These are phyloP conservation scores for Lathyrus aphaca DNA, from an alignment of 306 rosid genomes.

Conservation along the genomic window DNA sequence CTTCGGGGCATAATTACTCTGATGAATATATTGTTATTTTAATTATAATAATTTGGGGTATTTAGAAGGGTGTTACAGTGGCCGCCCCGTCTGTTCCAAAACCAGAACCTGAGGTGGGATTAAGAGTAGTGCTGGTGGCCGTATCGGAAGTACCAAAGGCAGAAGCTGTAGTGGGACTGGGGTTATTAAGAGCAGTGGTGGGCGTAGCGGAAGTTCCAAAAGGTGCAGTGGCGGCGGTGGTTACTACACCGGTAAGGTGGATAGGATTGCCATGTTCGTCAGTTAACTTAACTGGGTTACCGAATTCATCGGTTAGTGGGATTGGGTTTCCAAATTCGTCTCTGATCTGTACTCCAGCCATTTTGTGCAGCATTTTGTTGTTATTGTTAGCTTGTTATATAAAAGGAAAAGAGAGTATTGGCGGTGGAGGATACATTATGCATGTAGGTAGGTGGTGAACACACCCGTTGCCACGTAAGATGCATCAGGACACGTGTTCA, in stretches of 20 bases:
- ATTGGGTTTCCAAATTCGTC: conserved; percentile 71
- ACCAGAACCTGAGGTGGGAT: too few relatives aligned
- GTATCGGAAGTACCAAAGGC: too few relatives aligned
- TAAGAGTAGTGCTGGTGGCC: too few relatives aligned
- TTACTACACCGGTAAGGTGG: conserved; percentile 64
- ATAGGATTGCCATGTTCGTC: conserved; percentile 75
- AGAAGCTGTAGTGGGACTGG: too few relatives aligned
- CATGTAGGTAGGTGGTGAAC: conserved; percentile 41
- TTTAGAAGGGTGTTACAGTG: too few relatives aligned
- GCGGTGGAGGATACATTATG: conserved; percentile 46
- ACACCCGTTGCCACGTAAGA: conserved; percentile 49
- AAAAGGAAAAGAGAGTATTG: background rate
- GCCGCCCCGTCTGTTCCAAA: too few relatives aligned
- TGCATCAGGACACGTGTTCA: too few relatives aligned
- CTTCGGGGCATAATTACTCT: too few relatives aligned
- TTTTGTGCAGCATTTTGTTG: conserved; percentile 3
- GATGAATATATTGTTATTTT: too few relatives aligned
- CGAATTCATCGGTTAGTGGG: conserved; percentile 61
- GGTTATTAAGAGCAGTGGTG: too few relatives aligned
- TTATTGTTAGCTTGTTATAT: background rate
- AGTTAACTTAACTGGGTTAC: conserved; percentile 65
- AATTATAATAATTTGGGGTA: too few relatives aligned
- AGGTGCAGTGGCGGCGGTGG: conserved; percentile 5
- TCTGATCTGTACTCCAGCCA: conserved; percentile 59
- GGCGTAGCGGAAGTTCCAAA: background rate